Evolutionary conservation across 441 rosid species (phyloP).

Genomic region (Rhodomyrtus psidioides): DNA sequence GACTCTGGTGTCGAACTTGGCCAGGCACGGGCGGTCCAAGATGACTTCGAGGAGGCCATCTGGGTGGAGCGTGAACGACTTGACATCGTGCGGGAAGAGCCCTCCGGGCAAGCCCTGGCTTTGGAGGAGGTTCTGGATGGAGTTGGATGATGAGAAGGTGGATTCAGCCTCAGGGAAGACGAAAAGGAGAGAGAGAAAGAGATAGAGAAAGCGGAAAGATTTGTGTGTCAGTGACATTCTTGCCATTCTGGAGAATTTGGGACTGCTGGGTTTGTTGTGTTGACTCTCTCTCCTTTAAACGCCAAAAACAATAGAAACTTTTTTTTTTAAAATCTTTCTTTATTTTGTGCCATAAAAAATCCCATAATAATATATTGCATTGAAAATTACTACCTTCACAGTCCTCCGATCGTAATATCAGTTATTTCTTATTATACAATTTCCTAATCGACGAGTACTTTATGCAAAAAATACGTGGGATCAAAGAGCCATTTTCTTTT

Average conservation of each 20-base stretch:
- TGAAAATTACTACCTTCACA: fast-evolving
- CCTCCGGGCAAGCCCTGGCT: conserved; percentile 87
- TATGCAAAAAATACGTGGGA: too few relatives aligned
- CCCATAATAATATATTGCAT: background rate
- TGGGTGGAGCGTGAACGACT: conserved; percentile 40
- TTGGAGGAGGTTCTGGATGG: conserved; percentile 51
- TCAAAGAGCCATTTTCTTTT: too few relatives aligned
- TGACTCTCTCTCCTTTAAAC: background rate
- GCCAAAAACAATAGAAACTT: too few relatives aligned
- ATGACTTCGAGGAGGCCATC: conserved; percentile 55
- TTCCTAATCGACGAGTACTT: fast-evolving
- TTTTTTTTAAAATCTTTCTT: too few relatives aligned
- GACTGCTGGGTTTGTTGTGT: background rate
- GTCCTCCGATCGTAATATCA: fast-evolving
- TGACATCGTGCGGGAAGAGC: conserved; percentile 63
- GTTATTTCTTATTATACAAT: too few relatives aligned
- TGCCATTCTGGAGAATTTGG: background rate
- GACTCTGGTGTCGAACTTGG: conserved; percentile 72
- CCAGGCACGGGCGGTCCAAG: conserved; percentile 63
- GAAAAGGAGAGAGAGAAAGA: conserved; percentile 4
- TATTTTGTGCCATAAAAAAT: too few relatives aligned
- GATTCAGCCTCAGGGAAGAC: conserved; percentile 6
- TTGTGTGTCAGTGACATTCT: background rate
- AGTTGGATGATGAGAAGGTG: conserved; percentile 14
- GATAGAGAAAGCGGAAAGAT: conserved; percentile 15